Evolutionary conservation across 225 moss, liverwort and hornwort species (phyloP).

Genomic region (Asterella californica): DNA sequence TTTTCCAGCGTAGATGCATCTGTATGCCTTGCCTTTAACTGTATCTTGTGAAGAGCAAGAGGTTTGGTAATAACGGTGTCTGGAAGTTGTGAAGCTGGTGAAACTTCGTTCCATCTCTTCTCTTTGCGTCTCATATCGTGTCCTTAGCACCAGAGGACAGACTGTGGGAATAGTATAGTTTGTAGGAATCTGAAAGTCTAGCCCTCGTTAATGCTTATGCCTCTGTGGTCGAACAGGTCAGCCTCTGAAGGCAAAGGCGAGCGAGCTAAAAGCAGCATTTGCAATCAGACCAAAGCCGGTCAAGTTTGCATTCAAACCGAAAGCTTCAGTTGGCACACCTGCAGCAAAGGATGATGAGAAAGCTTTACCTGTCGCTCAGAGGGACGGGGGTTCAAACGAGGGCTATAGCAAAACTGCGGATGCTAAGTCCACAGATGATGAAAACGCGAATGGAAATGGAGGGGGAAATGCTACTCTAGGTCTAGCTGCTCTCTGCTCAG

Average conservation of each 20-base stretch:
- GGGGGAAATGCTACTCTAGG: conserved; percentile 7
- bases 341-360: not conserved
- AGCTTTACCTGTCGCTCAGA: not conserved
- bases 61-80: too few species aligned
- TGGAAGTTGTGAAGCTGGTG: too few species aligned
- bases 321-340: not conserved
- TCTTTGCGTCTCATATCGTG: too few species aligned
- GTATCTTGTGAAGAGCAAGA: too few species aligned
- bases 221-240: conserved; percentile 6
- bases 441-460: not conserved
- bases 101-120: too few species aligned
- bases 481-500: conserved; percentile 25
- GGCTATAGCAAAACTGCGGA: not conserved
- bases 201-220: not conserved
- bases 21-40: not conserved
- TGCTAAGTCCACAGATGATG: not conserved
- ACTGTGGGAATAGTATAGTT: too few species aligned
- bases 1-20: not conserved
- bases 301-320: conserved; percentile 23
- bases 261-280: conserved; percentile 1
- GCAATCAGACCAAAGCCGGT: conserved; percentile 25
- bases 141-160: too few species aligned
- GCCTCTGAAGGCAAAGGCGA: conserved; percentile 6
- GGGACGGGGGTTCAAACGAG: not conserved
- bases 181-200: not conserved